These are phyloP conservation scores for Thozetella sp. DNA, from an alignment of 495 filamentous ascomycete species.

Conservation along the genomic window DNA sequence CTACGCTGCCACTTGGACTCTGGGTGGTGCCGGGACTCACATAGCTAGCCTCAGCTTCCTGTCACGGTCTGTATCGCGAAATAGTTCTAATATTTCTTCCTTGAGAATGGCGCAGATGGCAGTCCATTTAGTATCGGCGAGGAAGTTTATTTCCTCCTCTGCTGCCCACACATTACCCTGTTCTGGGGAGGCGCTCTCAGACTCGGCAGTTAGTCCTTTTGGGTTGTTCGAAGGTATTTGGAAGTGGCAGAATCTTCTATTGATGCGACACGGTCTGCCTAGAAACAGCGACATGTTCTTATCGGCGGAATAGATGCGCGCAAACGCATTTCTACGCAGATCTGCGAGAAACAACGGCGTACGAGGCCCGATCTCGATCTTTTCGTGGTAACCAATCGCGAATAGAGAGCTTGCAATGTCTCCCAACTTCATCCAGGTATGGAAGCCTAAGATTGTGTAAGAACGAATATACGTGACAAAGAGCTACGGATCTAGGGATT, in stretches of 20 bases:
- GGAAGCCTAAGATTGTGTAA: conserved; percentile 29
- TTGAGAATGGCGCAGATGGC: conserved; percentile 39
- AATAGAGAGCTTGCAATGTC: conserved; percentile 44
- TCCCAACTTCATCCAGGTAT: conserved; percentile 43
- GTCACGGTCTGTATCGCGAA: conserved; percentile 29
- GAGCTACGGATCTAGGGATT: neutral
- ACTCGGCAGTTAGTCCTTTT: neutral
- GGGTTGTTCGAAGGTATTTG: conserved; percentile 27
- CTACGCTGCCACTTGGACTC: neutral
- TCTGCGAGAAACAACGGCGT: conserved; percentile 36
- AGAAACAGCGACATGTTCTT: conserved; percentile 47
- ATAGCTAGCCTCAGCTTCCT: conserved; percentile 4
- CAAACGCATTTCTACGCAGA: conserved; percentile 37
- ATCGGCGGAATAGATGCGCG: conserved; percentile 43
- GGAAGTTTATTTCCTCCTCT: conserved; percentile 25
- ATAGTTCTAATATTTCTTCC: conserved; percentile 39
- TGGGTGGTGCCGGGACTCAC: neutral
- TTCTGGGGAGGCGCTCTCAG: neutral
- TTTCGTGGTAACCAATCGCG: conserved; percentile 45
- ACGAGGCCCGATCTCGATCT: conserved; percentile 25
- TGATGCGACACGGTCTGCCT: conserved; percentile 43
- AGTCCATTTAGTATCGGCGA: conserved; percentile 40
- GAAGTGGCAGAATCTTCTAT: conserved; percentile 41
- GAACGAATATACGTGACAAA: neutral
- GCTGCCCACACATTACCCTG: neutral